Conservation (phyloP, 768 basidiomycete species). For the Clathrus columnatus region DNA sequence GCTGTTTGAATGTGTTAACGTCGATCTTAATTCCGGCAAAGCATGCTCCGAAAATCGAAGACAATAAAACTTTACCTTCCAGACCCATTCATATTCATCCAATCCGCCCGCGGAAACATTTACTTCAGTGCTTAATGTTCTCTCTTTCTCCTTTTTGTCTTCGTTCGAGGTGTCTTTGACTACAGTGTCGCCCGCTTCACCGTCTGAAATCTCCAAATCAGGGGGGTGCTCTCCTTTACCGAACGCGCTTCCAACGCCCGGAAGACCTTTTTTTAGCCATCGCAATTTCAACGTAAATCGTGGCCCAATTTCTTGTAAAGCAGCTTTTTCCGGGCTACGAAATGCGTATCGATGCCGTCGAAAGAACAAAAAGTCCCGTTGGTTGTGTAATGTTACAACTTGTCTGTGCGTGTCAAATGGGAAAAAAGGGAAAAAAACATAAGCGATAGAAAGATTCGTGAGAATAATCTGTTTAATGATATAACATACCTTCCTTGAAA, state of each 20-base stretch:
- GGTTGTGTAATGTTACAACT: conserved; percentile 95
- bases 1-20: conserved; percentile 35
- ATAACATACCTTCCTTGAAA: conserved; percentile 59
- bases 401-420: conserved; percentile 42
- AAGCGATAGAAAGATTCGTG: background rate
- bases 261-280: conserved; percentile 82
- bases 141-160: conserved; percentile 14
- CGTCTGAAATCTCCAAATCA: conserved; percentile 23
- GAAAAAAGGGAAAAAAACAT: background rate
- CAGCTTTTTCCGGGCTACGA: conserved; percentile 81
- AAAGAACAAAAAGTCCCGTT: conserved; percentile 97
- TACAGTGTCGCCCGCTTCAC: conserved; percentile 23
- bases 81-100: conserved; percentile 80
- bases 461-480: background rate
- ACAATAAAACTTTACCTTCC: conserved; percentile 58
- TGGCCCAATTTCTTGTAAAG: conserved; percentile 95
- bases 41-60: conserved; percentile 6
- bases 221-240: conserved; percentile 5
- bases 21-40: conserved; percentile 3
- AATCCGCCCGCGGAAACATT: conserved; percentile 38
- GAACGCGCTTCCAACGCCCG: conserved; percentile 42
- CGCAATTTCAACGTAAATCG: conserved; percentile 91
- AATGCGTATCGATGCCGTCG: conserved; percentile 95
- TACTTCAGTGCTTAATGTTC: conserved; percentile 15
- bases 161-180: conserved; percentile 15